Percentiles rank a stretch among this genome's conserved stretches.
Evolutionary conservation across 2,329 filamentous ascomycete genomes (phyloP).

Genomic region (Thielaviopsis euricoi): DNA sequence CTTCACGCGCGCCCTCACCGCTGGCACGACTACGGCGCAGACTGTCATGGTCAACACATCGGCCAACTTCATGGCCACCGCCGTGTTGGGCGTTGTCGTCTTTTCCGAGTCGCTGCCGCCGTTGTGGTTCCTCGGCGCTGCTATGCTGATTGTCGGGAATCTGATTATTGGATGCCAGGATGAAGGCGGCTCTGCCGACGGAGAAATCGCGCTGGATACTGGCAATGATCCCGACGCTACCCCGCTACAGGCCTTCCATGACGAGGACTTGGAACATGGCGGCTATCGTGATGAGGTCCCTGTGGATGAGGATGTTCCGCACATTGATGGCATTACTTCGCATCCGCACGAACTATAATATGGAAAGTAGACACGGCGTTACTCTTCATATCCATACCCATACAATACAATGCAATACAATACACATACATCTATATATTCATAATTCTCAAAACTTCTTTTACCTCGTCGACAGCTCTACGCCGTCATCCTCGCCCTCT

Average conservation of each 20-base stretch:
- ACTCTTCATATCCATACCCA: neutral
- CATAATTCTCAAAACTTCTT: neutral
- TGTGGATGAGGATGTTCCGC: neutral
- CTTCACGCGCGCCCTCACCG: slow-evolving; percentile 62
- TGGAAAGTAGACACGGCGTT: neutral
- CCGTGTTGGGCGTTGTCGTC: slow-evolving; percentile 50
- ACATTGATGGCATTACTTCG: neutral
- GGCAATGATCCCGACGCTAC: slow-evolving; percentile 11
- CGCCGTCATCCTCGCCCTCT: slow-evolving; percentile 23
- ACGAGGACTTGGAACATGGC: slow-evolving; percentile 20
- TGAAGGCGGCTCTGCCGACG: slow-evolving; percentile 22
- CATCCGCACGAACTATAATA: neutral
- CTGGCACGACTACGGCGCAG: slow-evolving; percentile 58
- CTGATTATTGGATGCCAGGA: slow-evolving; percentile 62
- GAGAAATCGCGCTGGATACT: neutral
- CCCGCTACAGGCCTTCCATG: slow-evolving; percentile 14
- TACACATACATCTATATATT: neutral
- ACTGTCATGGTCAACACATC: slow-evolving; percentile 72
- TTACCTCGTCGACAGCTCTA: slow-evolving; percentile 27
- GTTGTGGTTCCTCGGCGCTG: slow-evolving; percentile 62
- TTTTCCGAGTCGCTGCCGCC: slow-evolving; percentile 57
- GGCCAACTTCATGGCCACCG: slow-evolving; percentile 65
- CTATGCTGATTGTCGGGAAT: slow-evolving; percentile 56
- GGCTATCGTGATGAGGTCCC: neutral
- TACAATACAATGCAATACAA: too few relatives aligned